phyloP scores from a whole-genome alignment of 2,329 filamentous ascomycete genomes.

The Aspergillus quadrilineatus region DNA sequence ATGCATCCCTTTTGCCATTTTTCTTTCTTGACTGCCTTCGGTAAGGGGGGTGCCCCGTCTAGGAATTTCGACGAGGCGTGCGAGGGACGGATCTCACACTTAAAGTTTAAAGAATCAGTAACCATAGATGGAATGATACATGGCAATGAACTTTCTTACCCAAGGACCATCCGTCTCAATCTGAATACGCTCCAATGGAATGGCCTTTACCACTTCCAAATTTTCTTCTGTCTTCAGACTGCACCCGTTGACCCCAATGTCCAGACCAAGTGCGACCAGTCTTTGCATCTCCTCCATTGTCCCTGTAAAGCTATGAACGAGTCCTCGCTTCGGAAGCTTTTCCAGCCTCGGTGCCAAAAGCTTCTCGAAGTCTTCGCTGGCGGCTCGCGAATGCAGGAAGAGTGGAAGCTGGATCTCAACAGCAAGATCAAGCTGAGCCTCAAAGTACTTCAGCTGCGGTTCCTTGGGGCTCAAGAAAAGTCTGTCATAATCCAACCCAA shows the following conservation, averaged over 20 bases:
- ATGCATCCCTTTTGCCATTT: slow-evolving; percentile 84
- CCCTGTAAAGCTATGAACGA: slow-evolving; percentile 95
- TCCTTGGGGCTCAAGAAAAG: slow-evolving; percentile 77
- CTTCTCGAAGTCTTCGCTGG: slow-evolving; percentile 77
- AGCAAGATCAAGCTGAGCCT: slow-evolving; percentile 75
- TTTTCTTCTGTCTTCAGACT: slow-evolving; percentile 94
- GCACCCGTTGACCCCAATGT: slow-evolving; percentile 95
- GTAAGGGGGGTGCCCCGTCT: slow-evolving; percentile 67
- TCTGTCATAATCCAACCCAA: slow-evolving; percentile 94
- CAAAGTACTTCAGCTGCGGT: slow-evolving; percentile 81
- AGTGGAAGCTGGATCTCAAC: slow-evolving; percentile 76
- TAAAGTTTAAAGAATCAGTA: slow-evolving; percentile 6
- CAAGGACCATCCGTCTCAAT: slow-evolving; percentile 97
- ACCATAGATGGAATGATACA: neutral
- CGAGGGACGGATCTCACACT: slow-evolving; percentile 86
- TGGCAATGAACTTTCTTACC: slow-evolving; percentile 35
- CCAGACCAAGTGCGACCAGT: slow-evolving; percentile 75
- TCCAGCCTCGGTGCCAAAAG: slow-evolving; percentile 65
- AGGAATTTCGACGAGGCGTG: slow-evolving; percentile 80
- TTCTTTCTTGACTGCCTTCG: slow-evolving; percentile 91
- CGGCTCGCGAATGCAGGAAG: slow-evolving; percentile 88
- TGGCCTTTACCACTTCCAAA: slow-evolving; percentile 74
- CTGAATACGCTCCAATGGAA: slow-evolving; percentile 78
- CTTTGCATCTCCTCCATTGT: slow-evolving; percentile 79
- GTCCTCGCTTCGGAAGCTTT: slow-evolving; percentile 68